Conservation (phyloP, 2,329 filamentous ascomycete species). For the Blumeriella jaapii region DNA sequence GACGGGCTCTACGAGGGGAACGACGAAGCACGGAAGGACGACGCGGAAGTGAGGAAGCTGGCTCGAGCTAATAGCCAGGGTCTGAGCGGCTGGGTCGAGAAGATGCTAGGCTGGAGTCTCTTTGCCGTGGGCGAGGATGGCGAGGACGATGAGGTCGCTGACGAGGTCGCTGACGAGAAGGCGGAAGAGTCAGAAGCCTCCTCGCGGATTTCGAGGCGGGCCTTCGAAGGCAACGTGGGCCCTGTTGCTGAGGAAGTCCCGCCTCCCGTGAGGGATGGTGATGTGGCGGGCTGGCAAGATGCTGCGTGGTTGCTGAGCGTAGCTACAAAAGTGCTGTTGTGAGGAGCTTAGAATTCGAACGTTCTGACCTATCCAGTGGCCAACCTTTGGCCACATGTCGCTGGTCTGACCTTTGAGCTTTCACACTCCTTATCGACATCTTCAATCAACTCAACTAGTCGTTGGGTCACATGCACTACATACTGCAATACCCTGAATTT, state of each 20-base stretch:
- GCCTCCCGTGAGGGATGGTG: constrained; percentile 36
- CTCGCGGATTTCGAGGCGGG: constrained; percentile 16
- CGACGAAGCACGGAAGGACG: constrained; percentile 41
- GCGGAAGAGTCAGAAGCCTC: constrained; percentile 25
- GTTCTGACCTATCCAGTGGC: background rate
- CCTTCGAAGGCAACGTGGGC: constrained; percentile 17
- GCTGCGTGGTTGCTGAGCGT: constrained; percentile 57
- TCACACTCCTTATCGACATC: background rate
- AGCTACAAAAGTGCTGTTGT: constrained; percentile 31
- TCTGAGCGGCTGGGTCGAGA: constrained; percentile 47
- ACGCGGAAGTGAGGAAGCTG: constrained; percentile 45
- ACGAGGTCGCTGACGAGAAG: constrained; percentile 27
- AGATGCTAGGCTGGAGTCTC: constrained; percentile 46
- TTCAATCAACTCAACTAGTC: no score
- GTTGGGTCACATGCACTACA: no score
- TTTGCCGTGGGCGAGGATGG: constrained; percentile 52
- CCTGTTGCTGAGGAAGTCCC: constrained; percentile 35
- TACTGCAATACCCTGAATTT: no score
- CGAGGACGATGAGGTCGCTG: constrained; percentile 40
- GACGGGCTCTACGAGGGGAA: constrained; percentile 43
- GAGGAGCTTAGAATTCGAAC: constrained; percentile 6
- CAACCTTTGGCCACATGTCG: no score
- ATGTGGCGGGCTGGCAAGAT: constrained; percentile 53
- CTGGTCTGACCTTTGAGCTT: background rate
- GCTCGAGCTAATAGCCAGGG: constrained; percentile 41